These are phyloP conservation scores for Juncus effusus DNA, from an alignment of 176 grass and related monocot species.

Conservation along the genomic window DNA sequence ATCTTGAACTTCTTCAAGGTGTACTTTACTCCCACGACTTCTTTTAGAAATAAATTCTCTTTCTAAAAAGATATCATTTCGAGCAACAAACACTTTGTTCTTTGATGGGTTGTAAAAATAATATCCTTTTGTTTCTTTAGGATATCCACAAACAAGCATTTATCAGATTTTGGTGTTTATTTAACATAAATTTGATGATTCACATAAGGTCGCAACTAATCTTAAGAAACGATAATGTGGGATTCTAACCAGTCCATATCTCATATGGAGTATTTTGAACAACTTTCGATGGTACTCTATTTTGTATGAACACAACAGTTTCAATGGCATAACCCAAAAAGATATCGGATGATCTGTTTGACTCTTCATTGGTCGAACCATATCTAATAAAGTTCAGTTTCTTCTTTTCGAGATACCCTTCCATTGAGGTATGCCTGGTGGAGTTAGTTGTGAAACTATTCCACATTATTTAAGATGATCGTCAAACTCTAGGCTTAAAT, in stretches of 20 bases:
- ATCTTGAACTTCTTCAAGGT: slow-evolving; percentile 5
- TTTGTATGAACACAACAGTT: neutral
- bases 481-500: neutral
- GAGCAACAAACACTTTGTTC: neutral
- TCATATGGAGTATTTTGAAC: slow-evolving; percentile 1
- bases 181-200: neutral
- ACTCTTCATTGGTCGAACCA: neutral
- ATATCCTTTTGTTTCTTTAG: neutral
- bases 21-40: neutral
- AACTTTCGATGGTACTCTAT: neutral
- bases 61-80: too few relatives aligned
- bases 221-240: neutral
- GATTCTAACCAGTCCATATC: neutral
- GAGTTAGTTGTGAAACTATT: slow-evolving; percentile 1
- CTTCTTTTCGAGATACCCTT: neutral
- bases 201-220: neutral
- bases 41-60: too few relatives aligned
- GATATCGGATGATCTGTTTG: neutral
- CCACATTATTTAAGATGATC: slow-evolving; percentile 5
- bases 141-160: slow-evolving; percentile 3
- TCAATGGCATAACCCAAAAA: slow-evolving; percentile 11
- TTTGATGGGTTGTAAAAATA: neutral
- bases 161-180: neutral
- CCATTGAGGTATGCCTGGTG: neutral
- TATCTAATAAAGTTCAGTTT: neutral